Percentiles rank a stretch among this genome's conserved stretches.
Evolutionary conservation across 2,329 filamentous ascomycete species (phyloP).

Genomic region (Endoconidiophora polonica): DNA sequence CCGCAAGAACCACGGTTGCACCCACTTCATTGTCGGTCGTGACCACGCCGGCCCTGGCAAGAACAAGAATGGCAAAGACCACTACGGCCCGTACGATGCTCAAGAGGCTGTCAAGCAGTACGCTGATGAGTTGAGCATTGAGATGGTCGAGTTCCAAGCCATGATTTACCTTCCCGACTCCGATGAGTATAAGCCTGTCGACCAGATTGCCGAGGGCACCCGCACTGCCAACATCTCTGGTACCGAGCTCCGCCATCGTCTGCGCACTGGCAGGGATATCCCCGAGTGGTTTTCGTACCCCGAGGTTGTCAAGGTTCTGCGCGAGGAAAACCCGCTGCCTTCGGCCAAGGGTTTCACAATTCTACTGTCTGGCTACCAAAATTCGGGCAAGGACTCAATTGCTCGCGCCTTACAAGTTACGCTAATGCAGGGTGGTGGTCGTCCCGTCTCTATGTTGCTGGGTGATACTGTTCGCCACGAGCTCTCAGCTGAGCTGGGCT

Average conservation of each 20-base stretch:
- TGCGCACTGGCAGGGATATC: slow-evolving; percentile 83
- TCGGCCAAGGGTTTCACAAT: slow-evolving; percentile 91
- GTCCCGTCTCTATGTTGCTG: slow-evolving; percentile 82
- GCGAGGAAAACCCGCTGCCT: slow-evolving; percentile 88
- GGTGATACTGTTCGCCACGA: slow-evolving; percentile 91
- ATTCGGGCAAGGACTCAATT: slow-evolving; percentile 93
- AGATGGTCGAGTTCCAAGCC: slow-evolving; percentile 98
- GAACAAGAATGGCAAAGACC: slow-evolving; percentile 92
- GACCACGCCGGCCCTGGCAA: slow-evolving; percentile 96
- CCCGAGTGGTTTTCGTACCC: slow-evolving; percentile 99
- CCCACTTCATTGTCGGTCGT: slow-evolving; percentile 97
- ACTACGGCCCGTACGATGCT: slow-evolving; percentile 96
- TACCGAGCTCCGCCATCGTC: slow-evolving; percentile 79
- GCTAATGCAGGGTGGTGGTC: slow-evolving; percentile 92
- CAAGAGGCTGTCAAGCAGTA: slow-evolving; percentile 95
- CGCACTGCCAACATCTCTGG: slow-evolving; percentile 79
- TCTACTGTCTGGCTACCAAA: slow-evolving; percentile 93
- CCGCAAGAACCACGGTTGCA: slow-evolving; percentile 97
- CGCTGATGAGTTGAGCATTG: slow-evolving; percentile 88
- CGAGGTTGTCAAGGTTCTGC: slow-evolving; percentile 89
- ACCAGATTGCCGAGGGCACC: slow-evolving; percentile 69
- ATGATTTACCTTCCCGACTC: slow-evolving; percentile 97
- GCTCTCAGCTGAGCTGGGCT: slow-evolving; percentile 87
- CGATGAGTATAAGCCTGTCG: slow-evolving; percentile 88
- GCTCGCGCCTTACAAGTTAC: slow-evolving; percentile 91